Evolutionary conservation across 352 stramenopile genomes (phyloP).

Genomic region (Thraustochytrium sp.): DNA sequence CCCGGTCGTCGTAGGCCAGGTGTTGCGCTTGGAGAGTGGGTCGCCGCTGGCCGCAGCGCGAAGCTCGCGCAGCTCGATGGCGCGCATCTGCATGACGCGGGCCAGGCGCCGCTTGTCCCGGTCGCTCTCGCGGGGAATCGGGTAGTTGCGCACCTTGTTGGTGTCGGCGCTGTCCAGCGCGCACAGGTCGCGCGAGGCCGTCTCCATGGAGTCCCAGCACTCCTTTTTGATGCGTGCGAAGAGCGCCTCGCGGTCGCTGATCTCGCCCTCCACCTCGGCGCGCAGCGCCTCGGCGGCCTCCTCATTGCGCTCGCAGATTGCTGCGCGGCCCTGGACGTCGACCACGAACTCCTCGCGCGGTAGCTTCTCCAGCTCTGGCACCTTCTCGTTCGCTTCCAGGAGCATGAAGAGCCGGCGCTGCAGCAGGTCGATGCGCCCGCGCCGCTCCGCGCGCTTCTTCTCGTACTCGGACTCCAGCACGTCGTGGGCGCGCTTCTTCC

Average conservation of each 20-base stretch:
- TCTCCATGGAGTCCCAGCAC: constrained; percentile 72
- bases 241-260: constrained; percentile 68
- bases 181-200: constrained; percentile 53
- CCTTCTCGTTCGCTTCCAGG: constrained; percentile 63
- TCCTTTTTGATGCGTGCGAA: constrained; percentile 75
- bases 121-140: constrained; percentile 60
- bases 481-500: constrained; percentile 47
- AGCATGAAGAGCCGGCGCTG: constrained; percentile 63
- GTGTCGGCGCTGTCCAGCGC: constrained; percentile 54
- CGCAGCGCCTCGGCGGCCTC: constrained; percentile 58
- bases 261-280: constrained; percentile 60
- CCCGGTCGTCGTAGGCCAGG: neutral
- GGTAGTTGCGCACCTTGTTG: constrained; percentile 67
- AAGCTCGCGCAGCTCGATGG: constrained; percentile 50
- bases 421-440: constrained; percentile 61
- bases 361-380: constrained; percentile 65
- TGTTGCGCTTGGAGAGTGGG: neutral
- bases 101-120: constrained; percentile 52
- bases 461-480: constrained; percentile 46
- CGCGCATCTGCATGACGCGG: constrained; percentile 45
- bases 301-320: constrained; percentile 58
- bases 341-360: constrained; percentile 77
- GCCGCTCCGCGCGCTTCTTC: constrained; percentile 54
- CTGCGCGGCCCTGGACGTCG: constrained; percentile 67
- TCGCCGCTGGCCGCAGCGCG: neutral